A percentile compares a stretch with the other conserved stretches of the same genome.
These are phyloP conservation scores for Onygena corvina DNA, from an alignment of 2,329 filamentous ascomycete species.

Conservation along the genomic window DNA sequence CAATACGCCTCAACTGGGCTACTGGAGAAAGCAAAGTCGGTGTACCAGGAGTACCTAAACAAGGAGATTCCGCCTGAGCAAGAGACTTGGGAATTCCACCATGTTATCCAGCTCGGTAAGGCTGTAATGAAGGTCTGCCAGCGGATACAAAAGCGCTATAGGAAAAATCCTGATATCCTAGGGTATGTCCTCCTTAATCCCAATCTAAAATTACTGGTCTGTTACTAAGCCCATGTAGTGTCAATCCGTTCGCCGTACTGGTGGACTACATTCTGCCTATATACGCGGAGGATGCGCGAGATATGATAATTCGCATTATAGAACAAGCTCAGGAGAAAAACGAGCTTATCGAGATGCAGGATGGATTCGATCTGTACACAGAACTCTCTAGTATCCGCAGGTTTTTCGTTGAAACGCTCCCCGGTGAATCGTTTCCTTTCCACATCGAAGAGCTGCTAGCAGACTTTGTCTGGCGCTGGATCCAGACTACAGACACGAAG, in stretches of 20 bases:
- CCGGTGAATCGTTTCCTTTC: slow-evolving; percentile 63
- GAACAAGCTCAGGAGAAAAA: slow-evolving; percentile 56
- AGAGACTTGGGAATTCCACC: slow-evolving; percentile 77
- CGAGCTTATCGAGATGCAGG: slow-evolving; percentile 70
- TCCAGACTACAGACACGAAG: slow-evolving; percentile 64
- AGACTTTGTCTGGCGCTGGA: slow-evolving; percentile 94
- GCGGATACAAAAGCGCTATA: slow-evolving; percentile 84
- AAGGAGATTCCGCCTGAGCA: slow-evolving; percentile 67
- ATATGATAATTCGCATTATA: slow-evolving; percentile 72
- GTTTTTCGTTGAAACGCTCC: slow-evolving; percentile 65
- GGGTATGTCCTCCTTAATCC: slow-evolving; percentile 38
- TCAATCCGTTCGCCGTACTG: slow-evolving; percentile 56
- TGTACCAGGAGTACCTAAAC: slow-evolving; percentile 67
- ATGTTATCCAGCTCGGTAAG: slow-evolving; percentile 81
- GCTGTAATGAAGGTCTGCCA: slow-evolving; percentile 74
- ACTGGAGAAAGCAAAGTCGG: slow-evolving; percentile 59
- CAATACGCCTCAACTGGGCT: slow-evolving; percentile 61
- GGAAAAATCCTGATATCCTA: slow-evolving; percentile 76
- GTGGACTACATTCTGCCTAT: slow-evolving; percentile 75
- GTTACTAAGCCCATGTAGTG: slow-evolving; percentile 22
- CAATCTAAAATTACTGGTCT: neutral
- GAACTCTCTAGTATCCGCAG: slow-evolving; percentile 74
- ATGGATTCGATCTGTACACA: slow-evolving; percentile 87
- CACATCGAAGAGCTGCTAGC: slow-evolving; percentile 75
- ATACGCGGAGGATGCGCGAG: slow-evolving; percentile 79